These are phyloP conservation scores for Durio zibethinus DNA, from an alignment of 345 rosid species.

Conservation along the genomic window DNA sequence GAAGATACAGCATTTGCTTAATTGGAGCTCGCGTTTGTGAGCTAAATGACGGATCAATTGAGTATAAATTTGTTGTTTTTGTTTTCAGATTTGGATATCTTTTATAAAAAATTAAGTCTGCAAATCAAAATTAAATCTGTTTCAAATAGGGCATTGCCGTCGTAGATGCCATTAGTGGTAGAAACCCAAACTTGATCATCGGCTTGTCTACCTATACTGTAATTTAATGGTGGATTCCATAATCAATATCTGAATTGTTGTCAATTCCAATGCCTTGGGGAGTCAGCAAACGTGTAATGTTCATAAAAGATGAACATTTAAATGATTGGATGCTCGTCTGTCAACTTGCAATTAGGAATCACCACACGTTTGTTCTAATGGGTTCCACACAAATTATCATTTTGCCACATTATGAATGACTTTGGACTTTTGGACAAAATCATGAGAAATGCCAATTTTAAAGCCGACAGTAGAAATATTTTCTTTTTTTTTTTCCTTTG, in stretches of 20 bases:
- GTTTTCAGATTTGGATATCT: too few species aligned
- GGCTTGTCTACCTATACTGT: background rate
- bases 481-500: too few species aligned
- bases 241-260: background rate
- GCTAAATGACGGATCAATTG: too few species aligned
- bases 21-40: too few species aligned
- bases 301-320: constrained; percentile 23
- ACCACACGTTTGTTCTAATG: constrained; percentile 24
- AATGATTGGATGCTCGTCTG: constrained; percentile 39
- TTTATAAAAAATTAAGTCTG: background rate
- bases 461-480: background rate
- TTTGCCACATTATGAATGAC: background rate
- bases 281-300: constrained; percentile 36
- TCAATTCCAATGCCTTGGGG: constrained; percentile 5
- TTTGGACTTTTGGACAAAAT: constrained; percentile 7
- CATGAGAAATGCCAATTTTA: background rate
- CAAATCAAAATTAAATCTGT: background rate
- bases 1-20: background rate
- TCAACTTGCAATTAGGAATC: constrained; percentile 29
- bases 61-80: too few species aligned
- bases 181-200: background rate
- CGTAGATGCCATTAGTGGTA: background rate
- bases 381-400: background rate
- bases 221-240: background rate
- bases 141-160: background rate